Evolutionary conservation across 441 rosid species (phyloP).

Genomic region (Isatis lusitanica): DNA sequence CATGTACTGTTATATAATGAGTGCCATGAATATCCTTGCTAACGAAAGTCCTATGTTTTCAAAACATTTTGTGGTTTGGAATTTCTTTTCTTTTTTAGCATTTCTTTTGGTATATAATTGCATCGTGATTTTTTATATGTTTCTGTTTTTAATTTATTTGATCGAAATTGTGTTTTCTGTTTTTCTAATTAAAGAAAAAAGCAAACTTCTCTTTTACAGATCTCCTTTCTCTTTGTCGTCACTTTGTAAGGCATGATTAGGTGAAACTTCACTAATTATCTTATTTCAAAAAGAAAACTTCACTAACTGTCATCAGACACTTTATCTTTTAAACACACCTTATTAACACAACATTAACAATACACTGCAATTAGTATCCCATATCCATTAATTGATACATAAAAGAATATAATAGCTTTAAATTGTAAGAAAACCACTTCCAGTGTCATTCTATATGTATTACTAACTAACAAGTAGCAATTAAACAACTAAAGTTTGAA

Average conservation of each 20-base stretch:
- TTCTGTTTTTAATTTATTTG: neutral
- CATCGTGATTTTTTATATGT: neutral
- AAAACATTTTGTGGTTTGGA: neutral
- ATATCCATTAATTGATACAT: neutral
- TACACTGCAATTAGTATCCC: neutral
- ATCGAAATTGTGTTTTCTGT: neutral
- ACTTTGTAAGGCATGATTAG: constrained; percentile 89
- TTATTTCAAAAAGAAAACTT: constrained; percentile 34
- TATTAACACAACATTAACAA: constrained; percentile 17
- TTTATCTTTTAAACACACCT: constrained; percentile 28
- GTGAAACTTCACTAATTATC: constrained; percentile 60
- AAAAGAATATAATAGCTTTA: too few species aligned
- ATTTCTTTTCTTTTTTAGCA: neutral
- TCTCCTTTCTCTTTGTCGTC: constrained; percentile 83
- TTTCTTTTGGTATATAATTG: neutral
- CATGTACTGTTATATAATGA: too few species aligned
- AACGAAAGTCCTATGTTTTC: neutral
- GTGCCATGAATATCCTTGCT: too few species aligned
- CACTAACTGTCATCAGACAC: constrained; percentile 44
- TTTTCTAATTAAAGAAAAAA: constrained; percentile 17
- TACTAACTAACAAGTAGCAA: neutral
- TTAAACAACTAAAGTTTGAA: too few species aligned
- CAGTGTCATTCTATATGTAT: neutral
- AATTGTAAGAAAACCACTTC: neutral
- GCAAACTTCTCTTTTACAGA: constrained; percentile 38